Base-by-base conservation (phyloP, 208 protist genomes). In the Crithidia sp. region DNA sequence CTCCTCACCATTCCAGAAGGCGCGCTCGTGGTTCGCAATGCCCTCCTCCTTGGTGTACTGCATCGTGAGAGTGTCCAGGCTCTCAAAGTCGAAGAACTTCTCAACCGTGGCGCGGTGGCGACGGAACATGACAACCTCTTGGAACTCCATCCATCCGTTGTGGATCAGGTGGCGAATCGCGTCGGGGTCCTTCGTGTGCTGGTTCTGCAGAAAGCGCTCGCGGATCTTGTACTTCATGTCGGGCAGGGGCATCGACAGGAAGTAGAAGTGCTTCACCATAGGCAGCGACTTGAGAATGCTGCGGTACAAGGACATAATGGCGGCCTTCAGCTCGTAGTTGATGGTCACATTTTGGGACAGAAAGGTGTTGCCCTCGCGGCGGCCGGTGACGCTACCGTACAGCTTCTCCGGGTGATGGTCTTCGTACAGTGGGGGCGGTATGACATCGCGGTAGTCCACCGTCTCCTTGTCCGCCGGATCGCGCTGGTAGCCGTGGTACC, bases 131-230 rank as follows among this genome's bases (percentile, higher is more conserved):
- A 93, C 81, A 6, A 79, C 74, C 66, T 96, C 89, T 71, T 95
- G 88, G 67, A 89, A 96, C 77, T 96, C 92, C 85, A 95, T 89
- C 90, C 92, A 96, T 7, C 92, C 92, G 71, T 92, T 95, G 79
- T 94, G 86, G 57, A 96, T 77, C 53, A 96, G 73, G 71, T 96
- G 92, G 6, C 88, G 80, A 73, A 96, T 92, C 13, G 92, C 92
- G 74, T 96, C 92, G 40, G 88, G 88, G 72, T 96, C 92, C 56
- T 92, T 91, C 7, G 87, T 87, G 79, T 96, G 83, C 68, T 95
- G 89, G 66, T 96, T 96, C 67, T 95, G 89, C 57, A 91, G 62
- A 76, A 96, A 96, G 40, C 89, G 86, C 14, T 89, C 71, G 28
- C 92, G 89, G 64, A 96, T 83, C 54, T 94, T 92, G 41, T 76